These are phyloP conservation scores for Monilinia polystroma DNA, from an alignment of 2,329 filamentous ascomycete genomes.

Conservation along the genomic window DNA sequence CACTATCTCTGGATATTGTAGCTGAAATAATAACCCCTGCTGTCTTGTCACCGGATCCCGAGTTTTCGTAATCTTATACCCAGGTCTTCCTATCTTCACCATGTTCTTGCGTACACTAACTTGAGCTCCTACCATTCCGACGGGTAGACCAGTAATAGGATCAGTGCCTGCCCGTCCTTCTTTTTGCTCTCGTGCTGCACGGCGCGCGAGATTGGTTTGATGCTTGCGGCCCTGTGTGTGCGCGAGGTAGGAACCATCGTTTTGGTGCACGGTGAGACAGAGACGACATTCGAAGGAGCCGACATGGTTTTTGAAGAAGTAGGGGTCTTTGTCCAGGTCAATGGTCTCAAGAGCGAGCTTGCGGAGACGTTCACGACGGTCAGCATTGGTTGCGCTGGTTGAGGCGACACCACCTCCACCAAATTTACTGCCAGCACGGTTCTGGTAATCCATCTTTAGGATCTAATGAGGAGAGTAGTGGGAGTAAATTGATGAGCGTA, in stretches of 20 bases:
- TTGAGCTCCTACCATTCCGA: constrained; percentile 68
- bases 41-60: constrained; percentile 86
- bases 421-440: constrained; percentile 95
- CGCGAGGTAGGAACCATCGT: constrained; percentile 97
- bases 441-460: constrained; percentile 72
- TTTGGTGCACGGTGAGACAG: constrained; percentile 96
- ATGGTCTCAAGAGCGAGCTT: constrained; percentile 98
- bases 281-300: constrained; percentile 97
- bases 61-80: constrained; percentile 97
- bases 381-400: constrained; percentile 88
- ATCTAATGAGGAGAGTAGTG: neutral
- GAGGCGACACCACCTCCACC: constrained; percentile 96
- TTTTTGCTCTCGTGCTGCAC: constrained; percentile 92
- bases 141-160: constrained; percentile 66
- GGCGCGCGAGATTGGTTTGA: constrained; percentile 94
- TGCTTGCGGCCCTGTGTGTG: constrained; percentile 99
- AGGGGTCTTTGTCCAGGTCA: constrained; percentile 98
- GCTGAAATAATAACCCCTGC: constrained; percentile 88
- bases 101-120: constrained; percentile 71
- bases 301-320: constrained; percentile 99
- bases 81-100: constrained; percentile 92
- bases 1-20: constrained; percentile 90
- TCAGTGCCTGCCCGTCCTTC: constrained; percentile 71
- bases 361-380: constrained; percentile 93
- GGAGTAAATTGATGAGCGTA: constrained; percentile 1